A percentile compares a stretch with the other conserved stretches of the same genome.
These are phyloP conservation scores for Trichothecium sympodiale DNA, from an alignment of 2,329 filamentous ascomycete genomes.

Conservation along the genomic window DNA sequence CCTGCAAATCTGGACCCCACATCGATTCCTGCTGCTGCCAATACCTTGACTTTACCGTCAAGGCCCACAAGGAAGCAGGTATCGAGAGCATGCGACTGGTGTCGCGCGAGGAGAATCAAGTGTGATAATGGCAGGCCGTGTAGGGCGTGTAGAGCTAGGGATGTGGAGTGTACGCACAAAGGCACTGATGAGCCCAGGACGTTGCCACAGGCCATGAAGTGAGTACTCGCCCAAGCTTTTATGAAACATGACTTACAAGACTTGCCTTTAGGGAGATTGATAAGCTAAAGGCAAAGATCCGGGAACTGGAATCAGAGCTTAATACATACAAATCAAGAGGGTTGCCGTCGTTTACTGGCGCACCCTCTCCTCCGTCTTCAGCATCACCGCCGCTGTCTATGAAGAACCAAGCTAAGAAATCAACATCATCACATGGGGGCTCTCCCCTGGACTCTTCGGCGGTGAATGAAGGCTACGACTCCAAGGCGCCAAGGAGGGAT, in stretches of 20 bases:
- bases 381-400: too few relatives aligned
- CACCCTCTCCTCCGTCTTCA: too few relatives aligned
- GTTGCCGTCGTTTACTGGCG: too few relatives aligned
- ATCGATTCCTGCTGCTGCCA: too few relatives aligned
- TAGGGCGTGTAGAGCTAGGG: slow-evolving; percentile 12
- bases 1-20: too few relatives aligned
- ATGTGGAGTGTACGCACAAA: slow-evolving; percentile 5
- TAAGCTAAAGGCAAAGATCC: slow-evolving; percentile 17
- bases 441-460: slow-evolving; percentile 2
- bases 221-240: background rate
- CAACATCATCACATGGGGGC: too few relatives aligned
- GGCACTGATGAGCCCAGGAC: slow-evolving; percentile 6
- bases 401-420: too few relatives aligned
- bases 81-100: slow-evolving; percentile 19
- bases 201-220: slow-evolving; percentile 9
- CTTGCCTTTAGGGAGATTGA: slow-evolving; percentile 18
- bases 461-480: background rate
- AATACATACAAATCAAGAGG: slow-evolving; percentile 3
- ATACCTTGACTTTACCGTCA: background rate
- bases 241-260: background rate
- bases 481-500: background rate
- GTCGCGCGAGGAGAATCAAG: slow-evolving; percentile 16
- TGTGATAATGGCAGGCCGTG: slow-evolving; percentile 17
- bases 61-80: slow-evolving; percentile 16
- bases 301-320: slow-evolving; percentile 17